Conservation (phyloP, 177 flowering plant species). For the Tripterygium wilfordii region DNA sequence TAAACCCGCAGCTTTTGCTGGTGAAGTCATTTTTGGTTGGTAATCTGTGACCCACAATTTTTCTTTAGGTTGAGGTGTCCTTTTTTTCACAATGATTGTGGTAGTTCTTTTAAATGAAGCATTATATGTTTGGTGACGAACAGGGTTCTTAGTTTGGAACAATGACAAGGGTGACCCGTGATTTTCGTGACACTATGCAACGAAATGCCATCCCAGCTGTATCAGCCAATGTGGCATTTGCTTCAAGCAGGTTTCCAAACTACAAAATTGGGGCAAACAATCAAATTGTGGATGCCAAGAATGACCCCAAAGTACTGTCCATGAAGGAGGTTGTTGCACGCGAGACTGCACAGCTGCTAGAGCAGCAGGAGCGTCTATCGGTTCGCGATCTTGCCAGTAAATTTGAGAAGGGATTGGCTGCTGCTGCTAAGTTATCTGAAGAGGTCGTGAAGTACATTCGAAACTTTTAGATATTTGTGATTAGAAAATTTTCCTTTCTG, state of each 20-base stretch:
- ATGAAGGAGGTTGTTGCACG: conserved; percentile 85
- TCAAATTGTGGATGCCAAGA: conserved; percentile 64
- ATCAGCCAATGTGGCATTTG: conserved; percentile 80
- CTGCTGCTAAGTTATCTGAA: conserved; percentile 83
- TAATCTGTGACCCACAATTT: no score
- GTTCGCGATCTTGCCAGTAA: conserved; percentile 97
- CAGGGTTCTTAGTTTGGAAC: no score
- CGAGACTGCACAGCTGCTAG: conserved; percentile 71
- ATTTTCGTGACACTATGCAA: conserved; percentile 55
- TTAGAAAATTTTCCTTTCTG: no score
- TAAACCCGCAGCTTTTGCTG: no score
- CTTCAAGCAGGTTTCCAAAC: conserved; percentile 68
- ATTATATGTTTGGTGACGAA: no score
- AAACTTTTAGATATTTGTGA: no score
- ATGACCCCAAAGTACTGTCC: conserved; percentile 56
- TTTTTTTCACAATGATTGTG: no score
- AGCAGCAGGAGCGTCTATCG: conserved; percentile 87
- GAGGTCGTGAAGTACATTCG: no score
- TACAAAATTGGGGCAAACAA: conserved; percentile 77
- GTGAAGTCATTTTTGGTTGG: no score
- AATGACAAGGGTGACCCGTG: conserved; percentile 85
- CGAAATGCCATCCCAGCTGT: conserved; percentile 48
- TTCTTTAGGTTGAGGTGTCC: no score
- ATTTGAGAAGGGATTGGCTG: conserved; percentile 91
- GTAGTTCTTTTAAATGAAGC: no score